A percentile compares a stretch with the other conserved stretches of the same genome.
Conservation (phyloP, 768 basidiomycete species). For the Trametes cubensis region DNA sequence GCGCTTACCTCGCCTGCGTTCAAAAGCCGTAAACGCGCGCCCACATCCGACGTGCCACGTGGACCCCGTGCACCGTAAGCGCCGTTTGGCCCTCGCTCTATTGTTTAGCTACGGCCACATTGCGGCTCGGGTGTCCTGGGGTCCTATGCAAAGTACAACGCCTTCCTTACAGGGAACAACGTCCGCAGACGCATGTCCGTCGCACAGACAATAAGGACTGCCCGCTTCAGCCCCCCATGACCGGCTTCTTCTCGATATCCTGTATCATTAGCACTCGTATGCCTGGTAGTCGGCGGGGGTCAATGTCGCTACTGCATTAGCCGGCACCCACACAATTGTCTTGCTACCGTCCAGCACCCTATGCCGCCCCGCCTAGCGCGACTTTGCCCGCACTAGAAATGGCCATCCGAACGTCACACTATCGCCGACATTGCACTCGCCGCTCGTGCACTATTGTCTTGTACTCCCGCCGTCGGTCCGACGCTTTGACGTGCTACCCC, state of each 20-base stretch:
- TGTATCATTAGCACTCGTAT: not conserved
- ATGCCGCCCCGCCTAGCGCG: constrained; percentile 4
- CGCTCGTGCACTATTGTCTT: constrained; percentile 1
- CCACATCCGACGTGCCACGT: not conserved
- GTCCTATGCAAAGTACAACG: constrained; percentile 22
- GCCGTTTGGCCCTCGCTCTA: constrained; percentile 3
- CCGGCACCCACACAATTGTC: constrained; percentile 17
- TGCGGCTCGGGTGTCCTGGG: constrained; percentile 2
- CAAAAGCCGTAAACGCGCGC: constrained; percentile 18
- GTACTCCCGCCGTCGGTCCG: not conserved
- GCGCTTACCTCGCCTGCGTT: constrained; percentile 13
- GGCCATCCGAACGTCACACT: not conserved
- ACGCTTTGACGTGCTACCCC: not conserved
- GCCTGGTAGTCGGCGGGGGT: not conserved
- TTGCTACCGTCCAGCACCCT: not conserved
- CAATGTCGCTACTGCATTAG: constrained; percentile 10
- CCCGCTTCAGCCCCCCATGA: constrained; percentile 11
- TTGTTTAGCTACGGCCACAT: constrained; percentile 13
- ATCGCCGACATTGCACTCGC: not conserved
- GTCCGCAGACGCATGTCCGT: constrained; percentile 1
- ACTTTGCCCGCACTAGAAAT: constrained; percentile 5
- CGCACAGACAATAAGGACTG: constrained; percentile 26
- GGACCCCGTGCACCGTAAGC: constrained; percentile 16
- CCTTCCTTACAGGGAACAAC: constrained; percentile 26
- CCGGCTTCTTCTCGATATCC: not conserved